Conservation (phyloP, 495 filamentous ascomycete species). For the Penicillium ochrochloron region DNA sequence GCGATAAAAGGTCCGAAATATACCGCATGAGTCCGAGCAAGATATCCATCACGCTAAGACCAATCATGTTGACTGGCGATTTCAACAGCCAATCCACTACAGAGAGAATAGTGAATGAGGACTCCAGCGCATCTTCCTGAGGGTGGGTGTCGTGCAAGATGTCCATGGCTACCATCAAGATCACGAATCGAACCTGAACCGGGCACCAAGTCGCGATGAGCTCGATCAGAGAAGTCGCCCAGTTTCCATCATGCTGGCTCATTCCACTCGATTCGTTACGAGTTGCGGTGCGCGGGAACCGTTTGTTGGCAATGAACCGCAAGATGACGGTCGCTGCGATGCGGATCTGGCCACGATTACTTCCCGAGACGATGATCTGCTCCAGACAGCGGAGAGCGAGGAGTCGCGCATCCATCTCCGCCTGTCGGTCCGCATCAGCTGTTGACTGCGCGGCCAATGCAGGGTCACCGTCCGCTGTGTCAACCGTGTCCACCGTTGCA, state of each 20-base stretch:
- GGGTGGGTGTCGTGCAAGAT: conserved; percentile 65
- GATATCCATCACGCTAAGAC: conserved; percentile 91
- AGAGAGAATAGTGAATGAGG: conserved; percentile 71
- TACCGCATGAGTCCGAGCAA: conserved; percentile 80
- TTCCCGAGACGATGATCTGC: conserved; percentile 71
- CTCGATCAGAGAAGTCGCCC: conserved; percentile 80
- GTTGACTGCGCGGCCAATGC: conserved; percentile 72
- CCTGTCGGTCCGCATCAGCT: conserved; percentile 81
- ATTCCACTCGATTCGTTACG: conserved; percentile 33
- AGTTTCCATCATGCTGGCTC: conserved; percentile 54
- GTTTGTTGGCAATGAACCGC: conserved; percentile 68
- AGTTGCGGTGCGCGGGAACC: conserved; percentile 36
- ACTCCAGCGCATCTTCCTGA: conserved; percentile 65
- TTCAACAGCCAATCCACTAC: conserved; percentile 80
- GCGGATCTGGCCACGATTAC: conserved; percentile 77
- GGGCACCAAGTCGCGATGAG: conserved; percentile 82
- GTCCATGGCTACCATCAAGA: conserved; percentile 80
- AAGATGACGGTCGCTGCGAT: conserved; percentile 71
- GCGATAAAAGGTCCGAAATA: conserved; percentile 70
- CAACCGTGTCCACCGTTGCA: conserved; percentile 74
- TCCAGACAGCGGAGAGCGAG: conserved; percentile 81
- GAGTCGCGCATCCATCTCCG: conserved; percentile 84
- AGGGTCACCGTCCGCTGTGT: conserved; percentile 69
- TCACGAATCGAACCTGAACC: conserved; percentile 88
- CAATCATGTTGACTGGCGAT: conserved; percentile 89